Evolutionary conservation across 225 moss, liverwort and hornwort genomes (phyloP), one percentile per base, ranked within the genome.

Genomic region (Polytrichum commune): DNA sequence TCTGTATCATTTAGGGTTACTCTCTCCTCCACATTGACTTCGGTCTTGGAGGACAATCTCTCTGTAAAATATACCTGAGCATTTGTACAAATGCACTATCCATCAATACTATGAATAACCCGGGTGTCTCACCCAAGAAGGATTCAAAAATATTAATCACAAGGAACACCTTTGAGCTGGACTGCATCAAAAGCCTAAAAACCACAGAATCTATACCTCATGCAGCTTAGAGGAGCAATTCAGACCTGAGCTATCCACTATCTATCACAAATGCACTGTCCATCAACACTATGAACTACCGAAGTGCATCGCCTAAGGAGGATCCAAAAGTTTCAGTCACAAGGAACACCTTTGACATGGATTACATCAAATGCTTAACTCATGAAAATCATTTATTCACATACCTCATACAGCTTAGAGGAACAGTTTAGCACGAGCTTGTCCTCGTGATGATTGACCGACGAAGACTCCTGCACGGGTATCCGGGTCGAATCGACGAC

Each of bases 401-500:
- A 38, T 38, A 78, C 86, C 78, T 74, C 60, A 4, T 86, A 78
- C 25, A 86, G 78, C 26, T 76, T 78, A 20, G 76, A 69, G 38
- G 75, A 58, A 64, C 95, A 95, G 68, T 46, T 9, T 16, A 13
- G 16, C 4, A 3, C 46, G 46, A 46, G 46, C 46, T 46, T 46
- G 46, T 46, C 1, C 4, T 46, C 4, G 46, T 4, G 46, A 16
- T 46, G 13, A 4, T 80, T 74, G 62, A 63, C 60, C 2, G 78
- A 72, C 29, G 78, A 22, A 19, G 80, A 20, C 27, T 77, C 66
- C 60, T 73, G 68, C 1, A 73, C 64, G 22, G 81, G 69, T 5
- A 82, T 72, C 83, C 84, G 88, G 8, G 81, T 73, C 28, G 81
- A 67, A 60, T 81, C 79, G 6, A 85, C 46, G 1, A 78, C 72